Base-by-base conservation (phyloP, 164 flowering plant species). In the Hamamelis virginiana region DNA sequence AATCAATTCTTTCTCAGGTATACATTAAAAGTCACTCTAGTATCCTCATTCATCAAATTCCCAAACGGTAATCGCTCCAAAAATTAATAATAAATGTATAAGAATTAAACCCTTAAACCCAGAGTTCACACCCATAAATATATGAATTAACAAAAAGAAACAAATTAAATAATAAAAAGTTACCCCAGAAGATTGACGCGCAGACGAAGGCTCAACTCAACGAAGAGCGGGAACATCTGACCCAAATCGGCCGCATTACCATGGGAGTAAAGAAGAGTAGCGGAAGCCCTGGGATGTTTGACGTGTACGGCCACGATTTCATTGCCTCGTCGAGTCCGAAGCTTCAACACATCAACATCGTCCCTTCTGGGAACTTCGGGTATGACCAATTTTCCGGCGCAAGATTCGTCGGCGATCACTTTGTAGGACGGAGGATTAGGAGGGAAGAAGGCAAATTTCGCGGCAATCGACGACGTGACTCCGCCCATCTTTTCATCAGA, bases 191-290 rank as follows among this genome's bases (percentile, higher is more conserved):
- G 79, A 76, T 91, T 91, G 53, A 91, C 72, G 26, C 93, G 84
- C 47, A 91, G 91, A 28, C 89, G 91, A 43, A 70, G 78, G 69
- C 87, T 84, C 25, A 89, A 64, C 60, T 91, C 91, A 15, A 81
- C 83, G 62, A 90, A 90, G 27, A 92, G 87, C 80, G 87, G 94
- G 57, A 83, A 84, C 89, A 92, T 86, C 85, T 90, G 97, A 11
- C 97, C 96, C 76, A 92, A 80, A 76, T 91, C 97, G 4, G 97
- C 95, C 0, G 97, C 97, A 71, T 91, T 91, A n/a, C 97, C 93
- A 64, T 92, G 97, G n/a, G 96, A 90, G 67, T 92, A 90, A 14
- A 92, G 81, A 33, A 92, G 43, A 5, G 97, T 92, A 1, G 84
- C 78, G 0, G 84, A 70, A 1, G 97, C 92, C 59, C 73, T 85